These are phyloP conservation scores for Coemansia sp. DNA, from an alignment of 192 early-diverging fungal species.

Conservation along the genomic window DNA sequence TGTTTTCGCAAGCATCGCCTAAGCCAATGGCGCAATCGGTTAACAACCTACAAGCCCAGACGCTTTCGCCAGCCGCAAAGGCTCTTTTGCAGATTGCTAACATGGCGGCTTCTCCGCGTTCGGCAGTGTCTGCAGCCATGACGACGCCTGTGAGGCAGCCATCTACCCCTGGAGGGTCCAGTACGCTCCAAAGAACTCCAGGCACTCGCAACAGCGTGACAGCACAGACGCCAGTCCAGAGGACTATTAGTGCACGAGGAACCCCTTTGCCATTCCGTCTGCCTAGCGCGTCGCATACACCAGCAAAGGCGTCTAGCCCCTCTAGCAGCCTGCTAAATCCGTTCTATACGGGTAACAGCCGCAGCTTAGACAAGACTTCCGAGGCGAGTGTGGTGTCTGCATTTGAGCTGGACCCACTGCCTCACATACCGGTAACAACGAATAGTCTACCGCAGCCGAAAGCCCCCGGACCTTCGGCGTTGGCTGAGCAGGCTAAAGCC, in stretches of 20 bases:
- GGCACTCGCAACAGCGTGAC: not conserved
- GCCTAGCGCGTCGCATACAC: not conserved
- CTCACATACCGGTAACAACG: constrained; percentile 10
- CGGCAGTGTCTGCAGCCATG: not conserved
- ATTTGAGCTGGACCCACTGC: constrained; percentile 35
- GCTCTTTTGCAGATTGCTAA: constrained; percentile 1
- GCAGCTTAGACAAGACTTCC: not conserved
- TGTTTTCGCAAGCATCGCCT: constrained; percentile 4
- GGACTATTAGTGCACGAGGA: not conserved
- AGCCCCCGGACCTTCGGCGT: not conserved
- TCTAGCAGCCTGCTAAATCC: not conserved
- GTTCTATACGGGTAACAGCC: not conserved
- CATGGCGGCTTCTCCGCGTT: not conserved
- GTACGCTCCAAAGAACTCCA: not conserved
- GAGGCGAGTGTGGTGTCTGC: not conserved
- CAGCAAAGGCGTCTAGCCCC: not conserved
- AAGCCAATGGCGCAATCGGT: not conserved
- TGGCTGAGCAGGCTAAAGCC: constrained; percentile 41
- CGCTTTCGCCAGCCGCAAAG: constrained; percentile 7
- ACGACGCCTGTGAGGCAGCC: not conserved
- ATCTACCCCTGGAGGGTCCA: not conserved
- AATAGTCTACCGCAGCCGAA: not conserved
- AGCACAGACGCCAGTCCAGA: not conserved
- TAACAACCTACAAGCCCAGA: not conserved
- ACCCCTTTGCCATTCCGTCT: constrained; percentile 1